phyloP scores from a whole-genome alignment of 306 rosid species.

The Vigna trinervia region DNA sequence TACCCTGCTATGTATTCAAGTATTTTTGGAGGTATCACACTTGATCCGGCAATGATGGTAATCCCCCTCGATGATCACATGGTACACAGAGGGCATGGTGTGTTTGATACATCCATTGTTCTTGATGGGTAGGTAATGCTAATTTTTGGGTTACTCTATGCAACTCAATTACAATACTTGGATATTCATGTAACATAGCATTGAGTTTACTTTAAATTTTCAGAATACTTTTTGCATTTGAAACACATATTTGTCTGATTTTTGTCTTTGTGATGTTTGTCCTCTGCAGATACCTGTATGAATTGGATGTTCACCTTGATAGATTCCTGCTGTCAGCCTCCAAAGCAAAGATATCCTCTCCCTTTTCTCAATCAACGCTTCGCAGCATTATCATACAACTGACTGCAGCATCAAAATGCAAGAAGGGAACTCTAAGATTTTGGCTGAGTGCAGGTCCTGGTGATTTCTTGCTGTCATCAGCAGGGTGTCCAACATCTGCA shows the following conservation, averaged over 20 bases:
- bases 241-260: slow-evolving; percentile 9
- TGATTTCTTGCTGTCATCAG: slow-evolving; percentile 73
- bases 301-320: slow-evolving; percentile 78
- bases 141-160: neutral
- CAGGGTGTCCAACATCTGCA: slow-evolving; percentile 66
- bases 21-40: slow-evolving; percentile 82
- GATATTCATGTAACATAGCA: slow-evolving; percentile 6
- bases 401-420: slow-evolving; percentile 69
- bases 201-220: slow-evolving; percentile 9
- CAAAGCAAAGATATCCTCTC: slow-evolving; percentile 71
- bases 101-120: slow-evolving; percentile 63
- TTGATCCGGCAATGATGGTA: slow-evolving; percentile 84
- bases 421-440: slow-evolving; percentile 79
- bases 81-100: slow-evolving; percentile 73
- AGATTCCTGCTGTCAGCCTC: slow-evolving; percentile 86
- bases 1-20: slow-evolving; percentile 92
- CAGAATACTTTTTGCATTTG: neutral
- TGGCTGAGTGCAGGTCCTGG: slow-evolving; percentile 98
- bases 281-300: slow-evolving; percentile 71
- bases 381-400: slow-evolving; percentile 84
- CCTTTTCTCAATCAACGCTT: slow-evolving; percentile 65
- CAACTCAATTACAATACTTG: slow-evolving; percentile 15
- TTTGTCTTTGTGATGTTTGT: slow-evolving; percentile 25
- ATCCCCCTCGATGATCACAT: slow-evolving; percentile 72
- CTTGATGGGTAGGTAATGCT: slow-evolving; percentile 64